Evolutionary conservation across 228 moss, liverwort and hornwort species (phyloP).

Genomic region (Sphagnum magellanicum): DNA sequence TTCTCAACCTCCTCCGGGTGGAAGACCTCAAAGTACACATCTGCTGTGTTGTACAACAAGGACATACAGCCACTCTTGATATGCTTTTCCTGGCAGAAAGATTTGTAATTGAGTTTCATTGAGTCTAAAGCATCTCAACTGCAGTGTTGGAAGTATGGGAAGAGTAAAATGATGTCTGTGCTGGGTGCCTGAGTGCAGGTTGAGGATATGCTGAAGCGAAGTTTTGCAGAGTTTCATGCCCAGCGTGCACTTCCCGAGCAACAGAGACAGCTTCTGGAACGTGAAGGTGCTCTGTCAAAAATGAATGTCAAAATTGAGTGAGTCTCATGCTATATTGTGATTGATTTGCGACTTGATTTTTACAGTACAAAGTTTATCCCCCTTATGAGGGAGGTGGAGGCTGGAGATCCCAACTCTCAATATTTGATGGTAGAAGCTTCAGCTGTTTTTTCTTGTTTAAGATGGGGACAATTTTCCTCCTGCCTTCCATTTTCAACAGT

Average conservation of each 20-base stretch:
- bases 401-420: no score
- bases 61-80: no score
- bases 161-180: background rate
- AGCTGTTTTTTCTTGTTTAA: no score
- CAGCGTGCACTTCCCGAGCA: slow-evolving; percentile 99
- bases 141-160: no score
- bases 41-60: background rate
- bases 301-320: slow-evolving; percentile 95
- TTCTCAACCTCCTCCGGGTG: slow-evolving; percentile 92
- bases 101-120: no score
- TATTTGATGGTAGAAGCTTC: no score
- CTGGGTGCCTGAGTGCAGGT: slow-evolving; percentile 33
- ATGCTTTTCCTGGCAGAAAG: no score
- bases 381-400: background rate
- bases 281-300: slow-evolving; percentile 91
- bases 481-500: no score
- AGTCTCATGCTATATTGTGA: slow-evolving; percentile 7
- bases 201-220: slow-evolving; percentile 97
- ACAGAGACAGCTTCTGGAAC: slow-evolving; percentile 82
- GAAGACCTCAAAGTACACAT: slow-evolving; percentile 73
- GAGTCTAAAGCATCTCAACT: no score
- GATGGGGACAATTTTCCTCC: no score
- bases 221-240: slow-evolving; percentile 99
- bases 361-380: background rate
- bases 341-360: background rate